Conservation (phyloP, 495 filamentous ascomycete genomes). For the Talaromyces proteolyticus region DNA sequence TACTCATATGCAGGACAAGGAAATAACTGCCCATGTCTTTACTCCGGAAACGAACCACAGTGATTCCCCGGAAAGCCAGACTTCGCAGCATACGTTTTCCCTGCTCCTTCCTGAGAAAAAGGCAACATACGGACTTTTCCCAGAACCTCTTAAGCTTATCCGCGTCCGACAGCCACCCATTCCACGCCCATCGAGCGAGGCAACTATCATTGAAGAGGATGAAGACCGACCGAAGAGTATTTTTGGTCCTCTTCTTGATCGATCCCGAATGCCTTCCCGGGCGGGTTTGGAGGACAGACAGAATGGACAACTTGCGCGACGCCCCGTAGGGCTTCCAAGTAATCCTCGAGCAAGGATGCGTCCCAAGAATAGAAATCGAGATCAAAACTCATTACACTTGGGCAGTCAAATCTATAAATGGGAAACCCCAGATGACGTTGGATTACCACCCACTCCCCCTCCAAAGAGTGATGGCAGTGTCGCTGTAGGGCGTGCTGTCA, state of each 20-base stretch:
- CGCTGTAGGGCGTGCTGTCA: neutral
- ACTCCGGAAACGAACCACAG: slow-evolving; percentile 27
- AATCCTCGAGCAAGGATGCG: neutral
- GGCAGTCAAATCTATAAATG: neutral
- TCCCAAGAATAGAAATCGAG: neutral
- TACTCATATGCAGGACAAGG: slow-evolving; percentile 1
- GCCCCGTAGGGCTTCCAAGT: neutral
- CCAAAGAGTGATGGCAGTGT: neutral
- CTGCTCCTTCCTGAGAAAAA: slow-evolving; percentile 23
- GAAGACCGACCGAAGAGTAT: neutral
- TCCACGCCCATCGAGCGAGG: slow-evolving; percentile 22
- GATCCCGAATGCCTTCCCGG: neutral
- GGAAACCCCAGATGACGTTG: neutral
- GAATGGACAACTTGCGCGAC: neutral
- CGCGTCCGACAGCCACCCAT: slow-evolving; percentile 12
- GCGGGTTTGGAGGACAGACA: neutral
- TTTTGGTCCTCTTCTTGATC: neutral
- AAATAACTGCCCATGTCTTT: slow-evolving; percentile 18
- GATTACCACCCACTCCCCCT: neutral
- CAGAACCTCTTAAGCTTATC: slow-evolving; percentile 31
- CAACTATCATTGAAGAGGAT: slow-evolving; percentile 9
- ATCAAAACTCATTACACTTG: neutral
- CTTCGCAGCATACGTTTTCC: slow-evolving; percentile 29
- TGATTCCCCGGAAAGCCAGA: slow-evolving; percentile 17
- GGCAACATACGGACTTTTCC: slow-evolving; percentile 19